Base-by-base conservation (phyloP, 2,329 filamentous ascomycete species). In the Neonectria sp. region DNA sequence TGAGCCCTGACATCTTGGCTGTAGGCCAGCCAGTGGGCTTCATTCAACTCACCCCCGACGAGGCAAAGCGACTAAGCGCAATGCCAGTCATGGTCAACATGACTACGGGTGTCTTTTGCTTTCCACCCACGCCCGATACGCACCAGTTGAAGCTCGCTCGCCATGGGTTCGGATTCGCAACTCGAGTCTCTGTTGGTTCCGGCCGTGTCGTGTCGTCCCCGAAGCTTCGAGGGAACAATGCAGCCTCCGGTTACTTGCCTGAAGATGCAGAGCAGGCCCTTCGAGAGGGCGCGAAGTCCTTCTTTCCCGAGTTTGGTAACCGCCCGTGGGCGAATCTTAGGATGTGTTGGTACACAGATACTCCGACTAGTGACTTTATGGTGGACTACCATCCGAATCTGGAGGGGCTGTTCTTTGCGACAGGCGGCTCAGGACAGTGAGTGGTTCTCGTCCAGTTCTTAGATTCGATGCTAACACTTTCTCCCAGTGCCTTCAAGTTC, bases 21-120 rank as follows among this genome's bases (percentile, higher is more conserved):
- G 91, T 90, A 0, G 91, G 90, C 3, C 91, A 93, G 73, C 84
- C 86, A 1, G 78, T 93, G 29, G 89, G 86, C 2, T 93, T 92
- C 79, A 84, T 92, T 72, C 82, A 85, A 69, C 84, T 93, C 68
- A 88, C 86, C 0, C 76, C 84, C 12, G 83, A 84, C 3, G 91
- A 93, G 78, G 86, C 90, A 76, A 76, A 79, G 2, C 76, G 76
- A 2, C 80, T 92, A 17, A 81, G 79, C 60, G 75, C 83, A n/a
- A 85, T 88, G 74, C 91, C 91, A 0, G 90, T 90, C 2, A 79
- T 89, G 33, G 79, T 90, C 27, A 86, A 89, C 75, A 79, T 87
- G 65, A 81, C 79, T 56, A 84, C 82, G 4, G 85, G 86, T 2
- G 84, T 86, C 59, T 89, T 88, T 73, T 82, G 84, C 55, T 88